These are phyloP conservation scores for Zizania palustris DNA, from an alignment of 202 grass and related monocot genomes.

Conservation along the genomic window DNA sequence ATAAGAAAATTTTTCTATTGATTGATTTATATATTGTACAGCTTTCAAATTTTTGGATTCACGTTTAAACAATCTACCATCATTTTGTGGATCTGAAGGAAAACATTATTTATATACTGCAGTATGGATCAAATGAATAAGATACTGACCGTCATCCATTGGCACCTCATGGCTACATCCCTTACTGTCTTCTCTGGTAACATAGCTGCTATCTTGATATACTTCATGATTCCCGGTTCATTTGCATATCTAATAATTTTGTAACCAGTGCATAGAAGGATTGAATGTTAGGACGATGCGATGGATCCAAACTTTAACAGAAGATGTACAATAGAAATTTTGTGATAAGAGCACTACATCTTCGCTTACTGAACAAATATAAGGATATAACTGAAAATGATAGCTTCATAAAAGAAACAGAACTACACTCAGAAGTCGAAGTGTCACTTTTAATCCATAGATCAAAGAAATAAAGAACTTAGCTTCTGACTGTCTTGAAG, in stretches of 20 bases:
- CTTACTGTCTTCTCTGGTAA: conserved; percentile 95
- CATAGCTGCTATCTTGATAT: conserved; percentile 90
- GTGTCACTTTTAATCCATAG: not conserved
- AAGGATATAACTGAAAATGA: conserved; percentile 12
- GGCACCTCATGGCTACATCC: conserved; percentile 97
- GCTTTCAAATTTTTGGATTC: conserved; percentile 1
- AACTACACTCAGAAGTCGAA: not conserved
- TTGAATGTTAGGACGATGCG: conserved; percentile 25
- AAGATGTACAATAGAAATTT: not conserved
- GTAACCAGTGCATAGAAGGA: conserved; percentile 26
- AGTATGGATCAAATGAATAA: conserved; percentile 33
- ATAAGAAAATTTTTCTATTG: conserved; percentile 19
- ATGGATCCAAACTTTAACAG: conserved; percentile 16
- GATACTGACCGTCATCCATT: conserved; percentile 85
- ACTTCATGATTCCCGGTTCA: conserved; percentile 93
- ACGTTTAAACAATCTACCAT: conserved; percentile 23
- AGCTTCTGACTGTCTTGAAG: conserved; percentile 9
- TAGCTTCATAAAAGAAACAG: conserved; percentile 15
- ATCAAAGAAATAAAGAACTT: not conserved
- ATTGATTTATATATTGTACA: conserved; percentile 35
- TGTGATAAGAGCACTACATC: not conserved
- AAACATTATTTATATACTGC: conserved; percentile 11
- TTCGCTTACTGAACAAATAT: conserved; percentile 18
- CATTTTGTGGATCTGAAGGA: not conserved
- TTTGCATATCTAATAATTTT: conserved; percentile 66